Percentiles rank a stretch among this genome's conserved stretches.
Evolutionary conservation across 2,329 filamentous ascomycete genomes (phyloP).

Genomic region (Colletotrichum sp.): DNA sequence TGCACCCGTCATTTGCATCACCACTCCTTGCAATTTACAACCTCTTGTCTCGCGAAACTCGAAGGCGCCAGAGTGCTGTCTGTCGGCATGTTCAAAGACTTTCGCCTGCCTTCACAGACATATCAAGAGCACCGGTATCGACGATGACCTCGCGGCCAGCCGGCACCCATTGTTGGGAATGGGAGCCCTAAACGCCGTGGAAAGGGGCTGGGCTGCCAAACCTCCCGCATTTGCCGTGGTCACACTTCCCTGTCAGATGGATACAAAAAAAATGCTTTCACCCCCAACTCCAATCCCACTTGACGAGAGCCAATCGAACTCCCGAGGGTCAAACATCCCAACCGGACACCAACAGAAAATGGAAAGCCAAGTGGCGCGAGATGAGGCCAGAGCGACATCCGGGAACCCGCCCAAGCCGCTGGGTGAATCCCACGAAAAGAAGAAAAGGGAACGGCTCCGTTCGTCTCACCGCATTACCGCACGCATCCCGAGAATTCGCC

Average conservation of each 20-base stretch:
- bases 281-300: constrained; percentile 11
- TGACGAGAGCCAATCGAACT: constrained; percentile 16
- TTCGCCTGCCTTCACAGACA: neutral
- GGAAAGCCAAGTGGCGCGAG: constrained; percentile 13
- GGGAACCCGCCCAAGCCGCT: neutral
- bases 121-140: neutral
- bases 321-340: constrained; percentile 1
- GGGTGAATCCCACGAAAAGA: neutral
- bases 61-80: neutral
- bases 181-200: neutral
- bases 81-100: neutral
- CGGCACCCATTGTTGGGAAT: neutral
- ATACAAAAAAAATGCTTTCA: constrained; percentile 2
- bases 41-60: neutral
- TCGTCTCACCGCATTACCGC: neutral
- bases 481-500: neutral
- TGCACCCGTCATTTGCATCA: neutral
- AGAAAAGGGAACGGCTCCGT: neutral
- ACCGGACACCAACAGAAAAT: constrained; percentile 7
- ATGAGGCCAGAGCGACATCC: neutral
- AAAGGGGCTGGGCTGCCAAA: neutral
- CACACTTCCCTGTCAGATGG: constrained; percentile 17
- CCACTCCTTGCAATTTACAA: neutral
- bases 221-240: constrained; percentile 8
- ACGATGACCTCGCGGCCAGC: neutral